A percentile compares a stretch with the other conserved stretches of the same genome.
phyloP scores from a whole-genome alignment of 331 rosid genomes.

The Quercus tomentella region DNA sequence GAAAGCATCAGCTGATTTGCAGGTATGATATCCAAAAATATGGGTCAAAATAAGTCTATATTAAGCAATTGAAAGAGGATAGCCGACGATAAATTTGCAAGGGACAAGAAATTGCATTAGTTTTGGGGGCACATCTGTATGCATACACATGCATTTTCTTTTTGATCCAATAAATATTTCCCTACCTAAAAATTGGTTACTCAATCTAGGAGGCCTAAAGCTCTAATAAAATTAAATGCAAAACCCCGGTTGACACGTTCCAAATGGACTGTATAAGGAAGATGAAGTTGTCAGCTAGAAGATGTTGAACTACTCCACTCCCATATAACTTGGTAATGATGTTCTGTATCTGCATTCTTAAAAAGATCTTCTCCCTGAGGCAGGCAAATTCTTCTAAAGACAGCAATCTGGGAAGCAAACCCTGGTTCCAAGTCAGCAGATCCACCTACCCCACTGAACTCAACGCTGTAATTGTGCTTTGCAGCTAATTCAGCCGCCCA shows the following conservation, averaged over 20 bases:
- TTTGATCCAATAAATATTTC: neutral
- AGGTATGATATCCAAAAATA: neutral
- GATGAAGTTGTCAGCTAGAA: neutral
- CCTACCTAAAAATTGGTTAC: neutral
- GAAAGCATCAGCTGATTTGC: neutral
- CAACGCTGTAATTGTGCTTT: slow-evolving; percentile 67
- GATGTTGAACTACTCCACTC: slow-evolving; percentile 42
- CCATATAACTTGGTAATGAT: slow-evolving; percentile 45
- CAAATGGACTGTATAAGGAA: neutral
- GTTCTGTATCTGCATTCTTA: slow-evolving; percentile 25
- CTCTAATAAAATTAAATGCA: neutral
- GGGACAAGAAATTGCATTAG: neutral
- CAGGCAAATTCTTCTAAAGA: slow-evolving; percentile 49
- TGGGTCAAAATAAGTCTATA: neutral
- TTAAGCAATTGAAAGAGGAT: neutral
- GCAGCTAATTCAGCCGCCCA: slow-evolving; percentile 80
- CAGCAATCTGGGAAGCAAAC: slow-evolving; percentile 95
- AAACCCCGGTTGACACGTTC: neutral
- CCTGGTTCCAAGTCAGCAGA: slow-evolving; percentile 79
- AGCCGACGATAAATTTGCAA: neutral
- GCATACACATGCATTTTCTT: neutral
- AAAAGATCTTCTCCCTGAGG: slow-evolving; percentile 9
- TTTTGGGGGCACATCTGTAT: neutral
- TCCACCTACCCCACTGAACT: slow-evolving; percentile 92
- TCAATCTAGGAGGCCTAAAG: neutral